Evolutionary conservation across 1,284 basidiomycete genomes (phyloP).

Genomic region (Boletus smithii): DNA sequence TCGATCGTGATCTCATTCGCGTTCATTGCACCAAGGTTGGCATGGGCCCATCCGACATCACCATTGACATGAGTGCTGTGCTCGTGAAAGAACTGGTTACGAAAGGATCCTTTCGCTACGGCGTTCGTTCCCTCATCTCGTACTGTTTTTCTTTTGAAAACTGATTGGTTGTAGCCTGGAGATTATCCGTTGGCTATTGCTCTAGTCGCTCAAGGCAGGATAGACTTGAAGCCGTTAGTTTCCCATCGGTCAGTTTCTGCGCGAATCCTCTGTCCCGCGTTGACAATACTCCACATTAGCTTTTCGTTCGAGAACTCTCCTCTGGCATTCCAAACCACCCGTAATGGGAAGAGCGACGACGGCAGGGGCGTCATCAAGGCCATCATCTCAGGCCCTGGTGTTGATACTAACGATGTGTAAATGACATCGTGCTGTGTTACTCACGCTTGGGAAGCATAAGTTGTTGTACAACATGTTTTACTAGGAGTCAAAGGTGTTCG

Average conservation of each 20-base stretch:
- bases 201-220: slow-evolving; percentile 73
- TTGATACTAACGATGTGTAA: slow-evolving; percentile 38
- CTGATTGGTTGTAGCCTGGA: slow-evolving; percentile 53
- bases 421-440: background rate
- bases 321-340: slow-evolving; percentile 78
- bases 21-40: slow-evolving; percentile 52
- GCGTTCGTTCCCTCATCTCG: slow-evolving; percentile 43
- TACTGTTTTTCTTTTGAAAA: background rate
- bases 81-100: slow-evolving; percentile 76
- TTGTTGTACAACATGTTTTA: too few species aligned
- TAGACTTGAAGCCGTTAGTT: slow-evolving; percentile 86
- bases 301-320: slow-evolving; percentile 75
- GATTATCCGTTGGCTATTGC: slow-evolving; percentile 85
- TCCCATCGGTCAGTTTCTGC: slow-evolving; percentile 66
- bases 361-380: slow-evolving; percentile 72
- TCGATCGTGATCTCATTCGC: slow-evolving; percentile 4
- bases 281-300: slow-evolving; percentile 35
- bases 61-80: slow-evolving; percentile 58
- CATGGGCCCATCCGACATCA: slow-evolving; percentile 65
- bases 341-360: slow-evolving; percentile 75
- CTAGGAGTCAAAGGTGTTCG: too few species aligned
- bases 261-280: background rate
- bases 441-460: background rate
- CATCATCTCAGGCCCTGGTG: slow-evolving; percentile 74
- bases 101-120: slow-evolving; percentile 87